Percentiles rank a stretch among this genome's conserved stretches.
phyloP scores from a whole-genome alignment of 1,284 basidiomycete genomes.

The Grifola frondosa region DNA sequence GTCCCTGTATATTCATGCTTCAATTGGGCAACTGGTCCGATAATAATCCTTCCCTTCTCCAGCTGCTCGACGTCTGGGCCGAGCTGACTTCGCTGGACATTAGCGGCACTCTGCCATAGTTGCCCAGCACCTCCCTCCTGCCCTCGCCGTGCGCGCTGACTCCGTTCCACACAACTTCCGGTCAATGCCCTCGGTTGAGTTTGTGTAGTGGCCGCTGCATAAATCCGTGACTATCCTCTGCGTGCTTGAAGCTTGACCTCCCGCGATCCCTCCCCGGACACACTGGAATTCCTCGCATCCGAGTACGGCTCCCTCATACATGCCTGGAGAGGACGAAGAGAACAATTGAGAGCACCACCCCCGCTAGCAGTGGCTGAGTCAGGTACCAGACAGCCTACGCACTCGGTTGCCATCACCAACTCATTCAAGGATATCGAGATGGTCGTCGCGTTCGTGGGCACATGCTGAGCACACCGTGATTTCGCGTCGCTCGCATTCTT shows the following conservation, averaged over 20 bases:
- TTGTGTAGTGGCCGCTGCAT: slow-evolving; percentile 67
- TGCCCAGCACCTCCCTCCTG: slow-evolving; percentile 41
- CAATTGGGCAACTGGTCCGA: slow-evolving; percentile 71
- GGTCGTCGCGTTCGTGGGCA: too few species aligned
- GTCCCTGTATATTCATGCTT: slow-evolving; percentile 54
- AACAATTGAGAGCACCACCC: too few species aligned
- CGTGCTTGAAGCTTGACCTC: slow-evolving; percentile 52
- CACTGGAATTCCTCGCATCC: slow-evolving; percentile 52
- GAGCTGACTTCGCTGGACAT: slow-evolving; percentile 54
- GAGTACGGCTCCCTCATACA: slow-evolving; percentile 45
- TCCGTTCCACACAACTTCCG: slow-evolving; percentile 63
- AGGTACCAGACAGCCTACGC: too few species aligned
- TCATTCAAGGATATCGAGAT: too few species aligned
- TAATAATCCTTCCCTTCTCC: slow-evolving; percentile 52
- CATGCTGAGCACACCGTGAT: too few species aligned
- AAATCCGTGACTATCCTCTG: slow-evolving; percentile 49
- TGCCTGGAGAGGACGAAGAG: too few species aligned
- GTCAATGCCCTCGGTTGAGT: slow-evolving; percentile 52
- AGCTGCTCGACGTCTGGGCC: slow-evolving; percentile 63
- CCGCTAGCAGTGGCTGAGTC: too few species aligned
- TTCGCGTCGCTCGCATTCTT: too few species aligned
- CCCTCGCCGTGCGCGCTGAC: slow-evolving; percentile 48
- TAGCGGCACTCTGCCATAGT: slow-evolving; percentile 55
- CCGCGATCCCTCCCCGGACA: slow-evolving; percentile 51
- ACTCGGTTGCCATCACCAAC: too few species aligned